Evolutionary conservation across 345 rosid genomes (phyloP).

Genomic region (Rubroshorea leprosula): DNA sequence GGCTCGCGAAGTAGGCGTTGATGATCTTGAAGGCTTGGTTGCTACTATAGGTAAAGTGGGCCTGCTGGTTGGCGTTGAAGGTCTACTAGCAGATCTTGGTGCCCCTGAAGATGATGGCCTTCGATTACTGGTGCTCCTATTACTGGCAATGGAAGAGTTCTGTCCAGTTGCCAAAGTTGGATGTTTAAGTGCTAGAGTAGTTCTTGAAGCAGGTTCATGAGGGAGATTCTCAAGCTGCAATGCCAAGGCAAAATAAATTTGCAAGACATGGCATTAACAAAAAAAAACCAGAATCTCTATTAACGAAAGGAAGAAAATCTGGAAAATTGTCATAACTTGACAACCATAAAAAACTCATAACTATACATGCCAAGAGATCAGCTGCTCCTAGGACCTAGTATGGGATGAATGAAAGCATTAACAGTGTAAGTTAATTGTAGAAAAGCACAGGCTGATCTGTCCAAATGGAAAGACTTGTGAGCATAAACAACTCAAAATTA

Average conservation of each 20-base stretch:
- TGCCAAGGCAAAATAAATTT: slow-evolving; percentile 17
- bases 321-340: not conserved
- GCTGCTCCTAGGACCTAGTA: not conserved
- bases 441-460: slow-evolving; percentile 7
- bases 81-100: not conserved
- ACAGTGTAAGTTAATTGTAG: not conserved
- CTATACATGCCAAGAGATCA: slow-evolving; percentile 2
- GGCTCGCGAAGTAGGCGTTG: slow-evolving; percentile 64
- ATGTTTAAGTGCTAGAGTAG: slow-evolving; percentile 32
- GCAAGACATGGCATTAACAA: slow-evolving; percentile 16
- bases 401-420: slow-evolving; percentile 1
- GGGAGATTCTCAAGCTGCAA: slow-evolving; percentile 50
- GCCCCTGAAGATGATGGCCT: slow-evolving; percentile 73
- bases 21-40: slow-evolving; percentile 14
- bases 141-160: slow-evolving; percentile 34
- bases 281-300: slow-evolving; percentile 7
- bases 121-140: slow-evolving; percentile 4
- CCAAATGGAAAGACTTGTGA: slow-evolving; percentile 6
- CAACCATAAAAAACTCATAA: slow-evolving; percentile 4
- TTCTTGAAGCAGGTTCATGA: slow-evolving; percentile 40
- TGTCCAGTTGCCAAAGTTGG: slow-evolving; percentile 29
- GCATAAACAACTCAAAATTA: not conserved
- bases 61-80: not conserved
- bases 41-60: not conserved
- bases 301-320: not conserved